phyloP scores from a whole-genome alignment of 2,329 filamentous ascomycete genomes.

The Zymoseptoria brevis region DNA sequence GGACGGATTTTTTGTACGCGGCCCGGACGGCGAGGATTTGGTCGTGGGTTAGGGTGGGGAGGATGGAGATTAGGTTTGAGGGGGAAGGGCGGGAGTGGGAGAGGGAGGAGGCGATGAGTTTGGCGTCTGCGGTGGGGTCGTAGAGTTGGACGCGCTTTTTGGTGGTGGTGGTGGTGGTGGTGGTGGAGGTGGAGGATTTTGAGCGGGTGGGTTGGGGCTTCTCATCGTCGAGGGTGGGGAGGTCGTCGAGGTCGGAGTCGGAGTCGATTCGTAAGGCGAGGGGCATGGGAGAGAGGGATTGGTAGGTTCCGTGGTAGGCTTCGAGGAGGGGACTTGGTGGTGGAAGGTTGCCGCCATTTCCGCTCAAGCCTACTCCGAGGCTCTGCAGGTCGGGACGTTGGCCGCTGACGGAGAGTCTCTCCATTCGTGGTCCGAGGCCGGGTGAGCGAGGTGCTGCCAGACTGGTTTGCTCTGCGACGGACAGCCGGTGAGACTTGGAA shows the following conservation, averaged over 20 bases:
- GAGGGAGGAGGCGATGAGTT: conserved; percentile 66
- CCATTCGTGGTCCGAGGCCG: conserved; percentile 36
- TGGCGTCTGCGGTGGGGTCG: conserved; percentile 72
- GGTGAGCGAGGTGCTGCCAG: conserved; percentile 25
- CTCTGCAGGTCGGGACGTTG: conserved; percentile 35
- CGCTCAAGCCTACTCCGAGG: conserved; percentile 16
- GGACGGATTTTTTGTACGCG: conserved; percentile 81
- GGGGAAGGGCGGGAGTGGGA: conserved; percentile 57
- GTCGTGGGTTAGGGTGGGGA: conserved; percentile 76
- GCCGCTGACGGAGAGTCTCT: conserved; percentile 41
- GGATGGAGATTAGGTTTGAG: conserved; percentile 67
- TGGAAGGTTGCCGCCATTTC: conserved; percentile 38
- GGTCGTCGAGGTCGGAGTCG: conserved; percentile 46
- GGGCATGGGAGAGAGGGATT: conserved; percentile 90
- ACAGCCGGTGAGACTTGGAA: conserved; percentile 15
- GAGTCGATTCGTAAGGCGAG: conserved; percentile 60
- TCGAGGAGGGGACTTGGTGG: conserved; percentile 81
- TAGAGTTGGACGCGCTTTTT: conserved; percentile 69
- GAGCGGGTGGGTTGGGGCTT: conserved; percentile 8
- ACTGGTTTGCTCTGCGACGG: conserved; percentile 11
- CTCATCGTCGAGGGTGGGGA: conserved; percentile 31
- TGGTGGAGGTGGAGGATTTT: conserved; percentile 8
- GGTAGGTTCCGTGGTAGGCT: conserved; percentile 87
- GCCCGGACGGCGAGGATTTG: conserved; percentile 78
- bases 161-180: neutral